Percentiles rank a stretch among this genome's conserved stretches.
Evolutionary conservation across 108 stramenopile species (phyloP).

Genomic region (Seminavis robusta): DNA sequence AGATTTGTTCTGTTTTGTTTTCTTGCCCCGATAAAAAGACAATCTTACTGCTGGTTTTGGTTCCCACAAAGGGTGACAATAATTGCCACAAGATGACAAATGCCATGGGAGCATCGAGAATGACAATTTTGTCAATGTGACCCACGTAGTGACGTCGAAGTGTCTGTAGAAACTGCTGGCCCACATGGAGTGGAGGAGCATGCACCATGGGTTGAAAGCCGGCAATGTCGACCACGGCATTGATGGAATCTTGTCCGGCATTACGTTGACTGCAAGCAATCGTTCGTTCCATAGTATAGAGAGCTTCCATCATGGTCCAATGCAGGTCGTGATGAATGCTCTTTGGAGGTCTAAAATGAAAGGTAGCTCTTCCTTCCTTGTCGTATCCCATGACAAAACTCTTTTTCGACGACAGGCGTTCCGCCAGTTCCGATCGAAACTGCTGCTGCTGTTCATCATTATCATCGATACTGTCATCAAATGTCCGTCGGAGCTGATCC

Average conservation of each 20-base stretch:
- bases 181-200: constrained; percentile 25
- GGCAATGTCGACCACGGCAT: constrained; percentile 38
- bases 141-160: constrained; percentile 33
- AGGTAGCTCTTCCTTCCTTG: constrained; percentile 32
- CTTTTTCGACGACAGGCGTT: too few relatives aligned
- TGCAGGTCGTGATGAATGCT: constrained; percentile 18
- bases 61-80: constrained; percentile 29
- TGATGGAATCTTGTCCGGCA: constrained; percentile 7
- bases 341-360: constrained; percentile 26
- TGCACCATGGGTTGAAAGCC: constrained; percentile 18
- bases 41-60: constrained; percentile 24
- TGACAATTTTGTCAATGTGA: constrained; percentile 28
- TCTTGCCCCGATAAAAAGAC: too few relatives aligned
- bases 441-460: too few relatives aligned
- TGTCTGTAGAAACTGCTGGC: constrained; percentile 21
- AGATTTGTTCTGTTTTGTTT: too few relatives aligned
- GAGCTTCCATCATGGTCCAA: constrained; percentile 28
- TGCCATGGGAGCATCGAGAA: constrained; percentile 20
- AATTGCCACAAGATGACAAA: constrained; percentile 29
- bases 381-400: too few relatives aligned
- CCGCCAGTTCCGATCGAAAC: too few relatives aligned
- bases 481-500: too few relatives aligned
- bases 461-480: too few relatives aligned
- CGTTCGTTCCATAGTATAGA: constrained; percentile 42
- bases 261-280: constrained; percentile 16